These are phyloP conservation scores for Isatis tinctoria DNA, from an alignment of 345 rosid species.

Conservation along the genomic window DNA sequence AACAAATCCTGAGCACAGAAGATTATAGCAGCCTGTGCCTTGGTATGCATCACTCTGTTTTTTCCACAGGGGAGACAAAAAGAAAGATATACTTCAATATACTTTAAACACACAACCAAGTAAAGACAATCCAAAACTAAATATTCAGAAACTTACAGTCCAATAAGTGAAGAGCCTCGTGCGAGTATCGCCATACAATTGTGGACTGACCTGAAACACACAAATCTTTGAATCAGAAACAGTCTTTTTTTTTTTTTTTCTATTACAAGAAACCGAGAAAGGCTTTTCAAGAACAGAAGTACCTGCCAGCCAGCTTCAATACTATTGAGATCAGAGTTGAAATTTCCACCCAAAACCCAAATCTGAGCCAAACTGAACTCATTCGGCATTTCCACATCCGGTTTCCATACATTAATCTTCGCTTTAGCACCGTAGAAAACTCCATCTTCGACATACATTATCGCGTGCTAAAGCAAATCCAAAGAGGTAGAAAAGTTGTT, in stretches of 20 bases:
- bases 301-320: slow-evolving; percentile 90
- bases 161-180: slow-evolving; percentile 76
- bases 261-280: neutral
- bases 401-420: slow-evolving; percentile 72
- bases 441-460: slow-evolving; percentile 61
- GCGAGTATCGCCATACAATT: slow-evolving; percentile 59
- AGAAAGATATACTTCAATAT: neutral
- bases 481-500: neutral
- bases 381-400: slow-evolving; percentile 56
- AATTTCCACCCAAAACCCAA: slow-evolving; percentile 72
- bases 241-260: neutral
- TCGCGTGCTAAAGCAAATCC: slow-evolving; percentile 47
- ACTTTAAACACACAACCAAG: neutral
- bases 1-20: slow-evolving; percentile 66
- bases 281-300: neutral
- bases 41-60: slow-evolving; percentile 74
- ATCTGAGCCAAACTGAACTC: slow-evolving; percentile 73
- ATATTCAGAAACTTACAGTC: slow-evolving; percentile 51
- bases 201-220: slow-evolving; percentile 59
- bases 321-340: slow-evolving; percentile 65
- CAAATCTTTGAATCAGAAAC: slow-evolving; percentile 3
- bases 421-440: slow-evolving; percentile 69
- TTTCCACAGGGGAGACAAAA: neutral
- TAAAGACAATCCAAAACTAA: neutral
- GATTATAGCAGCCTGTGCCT: slow-evolving; percentile 83